A percentile compares a stretch with the other conserved stretches of the same genome.
These are phyloP conservation scores for Periconia sp. DNA, from an alignment of 2,329 filamentous ascomycete species.

Conservation along the genomic window DNA sequence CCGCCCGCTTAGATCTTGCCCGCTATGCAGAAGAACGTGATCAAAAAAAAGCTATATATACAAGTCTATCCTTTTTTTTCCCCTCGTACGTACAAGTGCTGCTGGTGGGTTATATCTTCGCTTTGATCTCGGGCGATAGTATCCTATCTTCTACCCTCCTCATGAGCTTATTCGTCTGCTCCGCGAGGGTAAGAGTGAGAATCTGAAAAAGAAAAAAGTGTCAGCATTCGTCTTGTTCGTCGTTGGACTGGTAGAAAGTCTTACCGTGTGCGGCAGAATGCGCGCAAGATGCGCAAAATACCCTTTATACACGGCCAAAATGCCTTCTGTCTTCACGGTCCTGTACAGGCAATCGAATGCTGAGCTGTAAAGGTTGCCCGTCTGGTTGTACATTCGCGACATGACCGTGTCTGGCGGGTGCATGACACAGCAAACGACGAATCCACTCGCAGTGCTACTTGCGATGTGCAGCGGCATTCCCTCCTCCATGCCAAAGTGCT, in stretches of 20 bases:
- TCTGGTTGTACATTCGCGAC: conserved; percentile 98
- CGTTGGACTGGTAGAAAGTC: conserved; percentile 21
- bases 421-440: conserved; percentile 98
- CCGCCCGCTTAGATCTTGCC: not conserved
- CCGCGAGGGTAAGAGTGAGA: conserved; percentile 87
- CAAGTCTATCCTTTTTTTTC: conserved; percentile 4
- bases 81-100: too few species aligned
- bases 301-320: conserved; percentile 96
- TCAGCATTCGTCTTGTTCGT: conserved; percentile 16
- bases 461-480: conserved; percentile 86
- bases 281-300: conserved; percentile 93
- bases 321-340: conserved; percentile 87
- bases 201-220: conserved; percentile 59
- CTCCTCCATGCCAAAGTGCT: conserved; percentile 87
- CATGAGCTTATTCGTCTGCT: conserved; percentile 96
- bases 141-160: conserved; percentile 73
- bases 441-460: conserved; percentile 87
- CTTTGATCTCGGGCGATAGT: conserved; percentile 54
- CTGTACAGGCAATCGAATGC: conserved; percentile 91
- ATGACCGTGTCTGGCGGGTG: conserved; percentile 99
- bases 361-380: conserved; percentile 92
- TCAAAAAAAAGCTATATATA: conserved; percentile 10
- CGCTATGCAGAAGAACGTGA: conserved; percentile 14
- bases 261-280: conserved; percentile 88
- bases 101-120: conserved; percentile 52